These are phyloP conservation scores for Evernia prunastri DNA, from an alignment of 495 filamentous ascomycete species.

Conservation along the genomic window DNA sequence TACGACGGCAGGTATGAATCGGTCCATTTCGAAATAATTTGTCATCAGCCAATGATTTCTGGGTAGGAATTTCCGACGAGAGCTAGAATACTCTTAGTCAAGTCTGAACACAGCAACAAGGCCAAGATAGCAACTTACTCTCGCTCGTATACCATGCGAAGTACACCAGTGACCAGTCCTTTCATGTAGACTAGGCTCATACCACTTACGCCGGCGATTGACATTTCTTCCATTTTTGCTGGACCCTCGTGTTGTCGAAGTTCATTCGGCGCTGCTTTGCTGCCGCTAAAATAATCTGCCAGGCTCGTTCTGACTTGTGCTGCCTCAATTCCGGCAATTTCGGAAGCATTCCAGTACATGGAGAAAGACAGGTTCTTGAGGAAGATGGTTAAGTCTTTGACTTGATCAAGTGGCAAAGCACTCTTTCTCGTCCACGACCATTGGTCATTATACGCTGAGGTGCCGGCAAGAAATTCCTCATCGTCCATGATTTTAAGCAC, in stretches of 20 bases:
- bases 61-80: slow-evolving; percentile 75
- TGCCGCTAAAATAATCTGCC: slow-evolving; percentile 49
- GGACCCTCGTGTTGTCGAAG: slow-evolving; percentile 12
- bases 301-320: slow-evolving; percentile 44
- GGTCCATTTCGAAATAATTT: slow-evolving; percentile 80
- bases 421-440: slow-evolving; percentile 55
- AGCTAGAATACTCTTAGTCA: slow-evolving; percentile 39
- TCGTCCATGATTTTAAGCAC: slow-evolving; percentile 89
- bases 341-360: slow-evolving; percentile 74
- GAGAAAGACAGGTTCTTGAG: slow-evolving; percentile 90
- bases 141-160: slow-evolving; percentile 86
- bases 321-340: slow-evolving; percentile 52
- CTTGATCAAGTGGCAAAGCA: slow-evolving; percentile 60
- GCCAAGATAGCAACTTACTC: slow-evolving; percentile 47
- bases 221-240: slow-evolving; percentile 14
- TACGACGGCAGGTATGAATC: slow-evolving; percentile 81
- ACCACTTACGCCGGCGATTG: slow-evolving; percentile 55
- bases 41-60: slow-evolving; percentile 92
- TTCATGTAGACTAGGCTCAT: slow-evolving; percentile 75
- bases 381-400: slow-evolving; percentile 72
- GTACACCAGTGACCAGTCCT: slow-evolving; percentile 70
- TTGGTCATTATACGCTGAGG: slow-evolving; percentile 34
- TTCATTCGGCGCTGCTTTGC: slow-evolving; percentile 16
- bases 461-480: slow-evolving; percentile 51
- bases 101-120: not conserved